These are phyloP conservation scores for Rubia peregrina DNA, from an alignment of 305 asterid genomes.

Conservation along the genomic window DNA sequence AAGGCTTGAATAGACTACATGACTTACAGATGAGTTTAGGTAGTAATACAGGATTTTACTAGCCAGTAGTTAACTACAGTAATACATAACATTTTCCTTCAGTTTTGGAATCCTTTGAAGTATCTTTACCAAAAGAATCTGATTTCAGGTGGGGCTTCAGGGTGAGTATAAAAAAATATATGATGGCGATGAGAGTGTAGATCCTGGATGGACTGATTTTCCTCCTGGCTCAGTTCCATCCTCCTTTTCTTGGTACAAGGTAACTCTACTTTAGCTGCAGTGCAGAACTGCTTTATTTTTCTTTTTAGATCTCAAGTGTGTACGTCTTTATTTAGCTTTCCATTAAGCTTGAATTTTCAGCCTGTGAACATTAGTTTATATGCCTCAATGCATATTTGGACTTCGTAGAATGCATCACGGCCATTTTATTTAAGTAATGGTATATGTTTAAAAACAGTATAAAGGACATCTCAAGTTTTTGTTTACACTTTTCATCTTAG, in stretches of 20 bases:
- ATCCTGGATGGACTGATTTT: conserved; percentile 48
- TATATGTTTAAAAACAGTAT: no score
- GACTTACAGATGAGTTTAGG: not conserved
- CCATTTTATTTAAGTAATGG: no score
- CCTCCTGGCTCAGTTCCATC: conserved; percentile 41
- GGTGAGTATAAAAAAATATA: conserved; percentile 61
- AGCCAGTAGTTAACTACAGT: not conserved
- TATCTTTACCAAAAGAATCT: not conserved
- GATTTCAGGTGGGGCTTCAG: conserved; percentile 59
- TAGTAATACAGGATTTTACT: not conserved
- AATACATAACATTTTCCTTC: not conserved
- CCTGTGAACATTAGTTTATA: conserved; percentile 1
- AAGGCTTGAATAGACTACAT: not conserved
- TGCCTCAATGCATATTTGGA: not conserved
- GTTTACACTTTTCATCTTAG: not conserved
- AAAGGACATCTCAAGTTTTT: not conserved
- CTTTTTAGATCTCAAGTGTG: not conserved
- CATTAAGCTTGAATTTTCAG: not conserved
- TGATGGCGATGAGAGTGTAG: conserved; percentile 27
- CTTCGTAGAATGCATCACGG: not conserved
- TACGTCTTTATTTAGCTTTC: not conserved
- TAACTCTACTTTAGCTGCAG: conserved; percentile 22
- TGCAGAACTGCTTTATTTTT: conserved; percentile 7
- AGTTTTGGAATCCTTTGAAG: not conserved
- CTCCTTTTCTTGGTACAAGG: conserved; percentile 88